Percentiles rank a stretch among this genome's conserved stretches.
These are phyloP conservation scores for Septoria linicola DNA, from an alignment of 2,329 filamentous ascomycete species.

Conservation along the genomic window DNA sequence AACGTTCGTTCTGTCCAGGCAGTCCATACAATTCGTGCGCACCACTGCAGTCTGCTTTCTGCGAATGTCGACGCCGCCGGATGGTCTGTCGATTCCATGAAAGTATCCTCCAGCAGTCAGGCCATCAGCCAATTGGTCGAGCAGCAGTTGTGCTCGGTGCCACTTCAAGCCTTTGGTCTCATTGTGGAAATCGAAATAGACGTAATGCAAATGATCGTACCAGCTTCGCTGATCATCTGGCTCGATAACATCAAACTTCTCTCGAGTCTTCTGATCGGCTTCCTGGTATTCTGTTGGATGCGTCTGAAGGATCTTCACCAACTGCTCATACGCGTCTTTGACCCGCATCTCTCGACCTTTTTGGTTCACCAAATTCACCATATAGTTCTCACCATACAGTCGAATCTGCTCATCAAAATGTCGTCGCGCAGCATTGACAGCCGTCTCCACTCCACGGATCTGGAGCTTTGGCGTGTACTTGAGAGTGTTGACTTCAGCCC, in stretches of 20 bases:
- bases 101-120: constrained; percentile 85
- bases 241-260: constrained; percentile 81
- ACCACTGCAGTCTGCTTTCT: constrained; percentile 85
- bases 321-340: constrained; percentile 90
- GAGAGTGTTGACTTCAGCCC: constrained; percentile 92
- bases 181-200: constrained; percentile 98
- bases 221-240: constrained; percentile 58
- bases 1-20: constrained; percentile 94
- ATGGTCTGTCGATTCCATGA: constrained; percentile 82
- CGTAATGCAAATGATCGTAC: constrained; percentile 85
- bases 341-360: constrained; percentile 85
- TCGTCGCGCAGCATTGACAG: constrained; percentile 71
- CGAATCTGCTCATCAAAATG: constrained; percentile 94
- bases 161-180: constrained; percentile 95
- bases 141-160: constrained; percentile 82
- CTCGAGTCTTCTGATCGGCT: constrained; percentile 62
- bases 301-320: constrained; percentile 74
- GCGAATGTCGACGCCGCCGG: constrained; percentile 74
- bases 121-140: constrained; percentile 76
- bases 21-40: constrained; percentile 99
- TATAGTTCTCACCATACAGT: constrained; percentile 92
- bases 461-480: constrained; percentile 89
- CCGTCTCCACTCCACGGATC: constrained; percentile 78
- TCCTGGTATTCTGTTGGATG: constrained; percentile 66
- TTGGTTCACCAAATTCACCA: constrained; percentile 96